Evolutionary conservation across 2,329 filamentous ascomycete genomes (phyloP).

Genomic region (Didymellaceae sp.): DNA sequence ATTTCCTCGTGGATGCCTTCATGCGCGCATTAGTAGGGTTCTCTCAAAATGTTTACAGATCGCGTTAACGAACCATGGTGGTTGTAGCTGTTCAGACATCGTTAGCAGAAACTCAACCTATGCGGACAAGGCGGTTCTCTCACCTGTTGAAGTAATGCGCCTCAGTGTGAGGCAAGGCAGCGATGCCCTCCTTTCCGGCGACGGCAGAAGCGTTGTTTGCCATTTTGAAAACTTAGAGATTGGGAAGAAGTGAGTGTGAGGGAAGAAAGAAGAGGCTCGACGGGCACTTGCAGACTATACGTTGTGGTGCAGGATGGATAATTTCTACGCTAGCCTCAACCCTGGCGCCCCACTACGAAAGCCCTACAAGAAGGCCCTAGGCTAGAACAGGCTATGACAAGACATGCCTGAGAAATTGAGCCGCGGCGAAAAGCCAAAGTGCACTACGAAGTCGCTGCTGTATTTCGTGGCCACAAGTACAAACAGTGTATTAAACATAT

Average conservation of each 20-base stretch:
- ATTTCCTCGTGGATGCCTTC: slow-evolving; percentile 96
- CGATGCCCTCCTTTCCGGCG: slow-evolving; percentile 40
- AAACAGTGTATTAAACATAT: neutral
- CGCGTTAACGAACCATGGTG: slow-evolving; percentile 79
- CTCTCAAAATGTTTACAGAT: slow-evolving; percentile 37
- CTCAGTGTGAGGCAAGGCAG: slow-evolving; percentile 87
- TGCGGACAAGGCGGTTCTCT: slow-evolving; percentile 32
- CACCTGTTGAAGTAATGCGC: slow-evolving; percentile 99
- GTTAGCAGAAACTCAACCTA: slow-evolving; percentile 46
- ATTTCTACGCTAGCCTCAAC: slow-evolving; percentile 33
- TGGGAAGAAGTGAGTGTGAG: slow-evolving; percentile 11
- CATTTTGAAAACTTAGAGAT: slow-evolving; percentile 26
- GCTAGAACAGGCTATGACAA: slow-evolving; percentile 17
- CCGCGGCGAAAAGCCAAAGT: slow-evolving; percentile 8
- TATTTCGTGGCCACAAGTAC: neutral
- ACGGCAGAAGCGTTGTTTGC: slow-evolving; percentile 34
- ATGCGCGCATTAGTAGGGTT: slow-evolving; percentile 50
- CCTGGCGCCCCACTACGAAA: slow-evolving; percentile 22
- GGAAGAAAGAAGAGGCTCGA: slow-evolving; percentile 8
- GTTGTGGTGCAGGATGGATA: slow-evolving; percentile 26
- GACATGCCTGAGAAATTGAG: slow-evolving; percentile 7
- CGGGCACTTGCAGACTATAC: slow-evolving; percentile 14
- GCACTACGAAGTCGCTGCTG: neutral
- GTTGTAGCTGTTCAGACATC: slow-evolving; percentile 74
- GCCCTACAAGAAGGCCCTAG: slow-evolving; percentile 14